These are phyloP conservation scores for Saccharum officinarum DNA, from an alignment of 176 grass and related monocot genomes.

Conservation along the genomic window DNA sequence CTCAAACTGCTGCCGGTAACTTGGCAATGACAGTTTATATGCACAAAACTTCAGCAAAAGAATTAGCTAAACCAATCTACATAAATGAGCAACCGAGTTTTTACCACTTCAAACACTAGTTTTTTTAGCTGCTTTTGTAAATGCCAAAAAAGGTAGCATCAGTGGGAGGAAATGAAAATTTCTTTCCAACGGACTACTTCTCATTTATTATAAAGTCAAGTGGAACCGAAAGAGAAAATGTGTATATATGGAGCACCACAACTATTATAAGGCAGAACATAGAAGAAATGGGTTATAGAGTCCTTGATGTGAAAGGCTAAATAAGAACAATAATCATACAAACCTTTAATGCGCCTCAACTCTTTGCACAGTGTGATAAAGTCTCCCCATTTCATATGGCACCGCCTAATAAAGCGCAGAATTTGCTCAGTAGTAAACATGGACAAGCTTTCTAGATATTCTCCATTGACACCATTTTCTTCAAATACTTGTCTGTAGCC, in stretches of 20 bases:
- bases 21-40: not conserved
- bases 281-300: not conserved
- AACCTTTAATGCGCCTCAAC: constrained; percentile 97
- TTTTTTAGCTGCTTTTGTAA: not conserved
- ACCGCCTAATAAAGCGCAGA: constrained; percentile 94
- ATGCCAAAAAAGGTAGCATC: not conserved
- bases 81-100: not conserved
- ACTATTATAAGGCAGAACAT: not conserved
- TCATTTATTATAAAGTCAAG: constrained; percentile 5
- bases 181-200: not conserved
- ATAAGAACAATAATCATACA: constrained; percentile 6
- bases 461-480: constrained; percentile 93
- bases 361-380: constrained; percentile 99
- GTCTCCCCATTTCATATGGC: constrained; percentile 99
- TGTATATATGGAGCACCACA: not conserved
- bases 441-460: constrained; percentile 88
- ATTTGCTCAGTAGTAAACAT: constrained; percentile 99
- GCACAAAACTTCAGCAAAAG: not conserved
- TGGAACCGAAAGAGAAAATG: constrained; percentile 16
- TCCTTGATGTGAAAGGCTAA: not conserved
- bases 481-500: constrained; percentile 90
- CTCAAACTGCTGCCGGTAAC: not conserved
- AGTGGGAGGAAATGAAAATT: not conserved
- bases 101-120: not conserved
- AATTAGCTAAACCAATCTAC: not conserved